Percentiles rank a stretch among this genome's conserved stretches.
phyloP scores from a whole-genome alignment of 1,284 basidiomycete genomes.

The Phylloboletellus chloephorus region DNA sequence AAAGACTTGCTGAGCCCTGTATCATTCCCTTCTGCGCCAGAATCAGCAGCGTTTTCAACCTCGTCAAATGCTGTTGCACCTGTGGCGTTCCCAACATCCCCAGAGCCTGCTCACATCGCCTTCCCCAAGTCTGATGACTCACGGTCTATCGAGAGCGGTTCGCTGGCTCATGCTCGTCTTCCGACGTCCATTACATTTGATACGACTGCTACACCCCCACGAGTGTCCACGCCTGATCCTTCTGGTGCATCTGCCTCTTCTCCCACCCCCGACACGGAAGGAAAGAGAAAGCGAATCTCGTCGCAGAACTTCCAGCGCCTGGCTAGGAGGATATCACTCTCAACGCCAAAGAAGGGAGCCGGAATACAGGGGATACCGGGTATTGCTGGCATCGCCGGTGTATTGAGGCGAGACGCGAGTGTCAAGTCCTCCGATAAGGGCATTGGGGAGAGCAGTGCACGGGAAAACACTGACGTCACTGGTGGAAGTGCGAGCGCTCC shows the following conservation, averaged over 20 bases:
- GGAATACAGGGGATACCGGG: conserved; percentile 46
- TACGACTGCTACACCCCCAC: conserved; percentile 38
- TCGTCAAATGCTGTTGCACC: conserved; percentile 11
- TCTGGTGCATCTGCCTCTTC: conserved; percentile 40
- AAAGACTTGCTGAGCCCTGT: conserved; percentile 16
- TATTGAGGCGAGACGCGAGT: conserved; percentile 31
- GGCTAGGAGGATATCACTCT: conserved; percentile 66
- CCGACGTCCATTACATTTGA: conserved; percentile 45
- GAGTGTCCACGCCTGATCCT: conserved; percentile 61
- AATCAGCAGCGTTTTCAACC: conserved; percentile 12
- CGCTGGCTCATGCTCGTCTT: conserved; percentile 26
- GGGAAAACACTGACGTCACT: conserved; percentile 29
- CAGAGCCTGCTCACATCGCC: conserved; percentile 30
- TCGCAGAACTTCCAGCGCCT: conserved; percentile 79
- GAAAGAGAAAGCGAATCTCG: conserved; percentile 70
- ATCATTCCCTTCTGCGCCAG: conserved; percentile 19
- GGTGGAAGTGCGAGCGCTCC: conserved; percentile 27
- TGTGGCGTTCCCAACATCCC: conserved; percentile 28
- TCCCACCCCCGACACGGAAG: conserved; percentile 61
- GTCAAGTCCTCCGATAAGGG: conserved; percentile 33
- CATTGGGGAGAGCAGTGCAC: conserved; percentile 18
- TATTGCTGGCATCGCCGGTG: conserved; percentile 28
- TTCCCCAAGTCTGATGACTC: conserved; percentile 41
- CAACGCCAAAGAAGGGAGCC: conserved; percentile 53
- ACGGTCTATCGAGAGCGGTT: conserved; percentile 27